Base-by-base conservation (phyloP, 768 basidiomycete species). In the Pulveroboletus sp. region DNA sequence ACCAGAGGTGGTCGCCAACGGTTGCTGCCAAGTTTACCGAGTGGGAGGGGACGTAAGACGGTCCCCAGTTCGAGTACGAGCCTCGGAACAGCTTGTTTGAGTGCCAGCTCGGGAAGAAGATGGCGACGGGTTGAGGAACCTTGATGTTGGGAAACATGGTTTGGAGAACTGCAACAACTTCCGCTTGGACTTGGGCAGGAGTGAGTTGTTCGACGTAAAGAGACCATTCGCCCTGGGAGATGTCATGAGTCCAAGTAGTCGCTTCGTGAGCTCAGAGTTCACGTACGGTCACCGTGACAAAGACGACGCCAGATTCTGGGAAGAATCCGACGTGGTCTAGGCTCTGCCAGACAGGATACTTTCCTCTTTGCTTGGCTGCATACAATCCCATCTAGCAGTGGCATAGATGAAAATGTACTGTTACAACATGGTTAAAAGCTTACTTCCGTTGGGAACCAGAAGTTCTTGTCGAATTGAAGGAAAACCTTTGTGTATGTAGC, bases 401-500 rank as follows among this genome's bases (percentile, higher is more conserved):
- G 17, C 8, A 17, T 28, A 14, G 2, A 27, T 49, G 7, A 37
- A 8, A 6, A 0, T 21, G 14, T 32, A 8, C 9, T 6, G 37
- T 8, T 14, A 31, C 0, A 11, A 6, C 11, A 2, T 6, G 4
- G n/a, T 8, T 24, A 8, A 9, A 38, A 3, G 6, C 32, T 27
- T 37, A 69, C 74, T 69, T 77, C 60, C 0, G 76, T 77, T 30
- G 73, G 65, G 46, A 77, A 77, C 78, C 77, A 85, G 62, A 86
- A 86, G 15, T 77, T 81, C 47, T 75, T 56, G 0, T 76, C 70
- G 58, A 85, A 86, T 52, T 81, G 76, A 40, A 85, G 58, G 65
- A 83, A 85, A 26, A 86, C 82, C 63, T 86, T 86, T 1, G 83
- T 83, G 54, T 83, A 86, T 1, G 78, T 81, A 10, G 71, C 74